Base-by-base conservation (phyloP, 1,139 yeast species). In the Yamadazyma blattariae region DNA sequence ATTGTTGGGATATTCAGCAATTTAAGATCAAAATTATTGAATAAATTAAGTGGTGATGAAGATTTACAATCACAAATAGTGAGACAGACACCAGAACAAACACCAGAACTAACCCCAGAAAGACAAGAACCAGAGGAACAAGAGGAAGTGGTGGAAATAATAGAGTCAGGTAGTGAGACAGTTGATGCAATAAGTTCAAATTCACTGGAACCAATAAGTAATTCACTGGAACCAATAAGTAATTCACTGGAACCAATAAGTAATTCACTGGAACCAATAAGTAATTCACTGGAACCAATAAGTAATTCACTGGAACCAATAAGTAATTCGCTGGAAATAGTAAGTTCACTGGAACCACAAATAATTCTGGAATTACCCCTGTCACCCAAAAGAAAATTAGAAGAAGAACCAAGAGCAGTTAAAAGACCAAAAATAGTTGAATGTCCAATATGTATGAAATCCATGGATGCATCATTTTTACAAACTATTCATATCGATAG, bases 401-500 rank as follows among this genome's bases (percentile, higher is more conserved):
- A 30, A 4, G 41, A 35, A 10, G 47, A 37, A 17, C 19, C 19
- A 37, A 19, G 11, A 30, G 28, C 9, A 10, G 26, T 9, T 16
- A 27, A 35, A 7, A 34, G 37, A 15, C 11, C 17, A 6, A 33
- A 37, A 10, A 44, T 61, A 36, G 84, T 74, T 1, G 68, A 64
- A 32, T 88, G 96, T 51, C 96, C 96, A 0, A 67, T 88, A 1
- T 88, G 96, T 55, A 55, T 60, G 4, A 65, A 71, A 30, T 56
- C 57, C 19, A 76, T 82, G 74, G 72, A 84, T 1, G 66, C 82
- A 0, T 66, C 62, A 8, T 71, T 69, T 14, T 61, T 88, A 11
- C 88, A 88, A 54, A 53, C 77, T 0, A 57, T 69, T 1, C 96
- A 88, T 52, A 71, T 88, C n/a, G 92, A 82, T 50, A 64, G 67